phyloP scores from a whole-genome alignment of 2,329 filamentous ascomycete species.

The Pseudogymnoascus sp. region DNA sequence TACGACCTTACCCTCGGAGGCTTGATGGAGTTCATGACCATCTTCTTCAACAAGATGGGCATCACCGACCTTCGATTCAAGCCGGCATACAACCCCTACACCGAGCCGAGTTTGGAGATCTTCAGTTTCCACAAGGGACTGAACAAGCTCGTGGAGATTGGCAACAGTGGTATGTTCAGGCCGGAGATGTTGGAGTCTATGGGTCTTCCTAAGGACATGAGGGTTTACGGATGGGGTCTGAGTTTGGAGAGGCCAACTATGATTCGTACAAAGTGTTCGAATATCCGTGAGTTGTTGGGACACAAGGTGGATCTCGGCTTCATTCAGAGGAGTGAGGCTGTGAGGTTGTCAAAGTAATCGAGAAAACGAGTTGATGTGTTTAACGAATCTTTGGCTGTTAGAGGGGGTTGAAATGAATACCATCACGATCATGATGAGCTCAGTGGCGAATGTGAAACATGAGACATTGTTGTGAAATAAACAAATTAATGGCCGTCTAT shows the following conservation, averaged over 20 bases:
- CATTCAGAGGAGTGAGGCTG: conserved; percentile 84
- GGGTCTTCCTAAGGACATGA: conserved; percentile 85
- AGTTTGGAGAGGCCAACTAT: conserved; percentile 92
- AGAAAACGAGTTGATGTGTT: conserved; percentile 48
- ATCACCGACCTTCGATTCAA: conserved; percentile 86
- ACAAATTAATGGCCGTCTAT: not conserved
- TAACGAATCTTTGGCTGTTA: conserved; percentile 7
- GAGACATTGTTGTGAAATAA: not conserved
- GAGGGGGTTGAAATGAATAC: conserved; percentile 3
- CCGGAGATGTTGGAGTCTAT: conserved; percentile 95
- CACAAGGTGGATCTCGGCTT: conserved; percentile 94
- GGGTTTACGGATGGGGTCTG: conserved; percentile 90
- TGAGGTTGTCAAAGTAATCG: conserved; percentile 50
- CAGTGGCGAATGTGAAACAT: not conserved
- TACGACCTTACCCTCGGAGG: conserved; percentile 88
- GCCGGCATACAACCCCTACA: conserved; percentile 93
- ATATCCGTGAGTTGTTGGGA: conserved; percentile 85
- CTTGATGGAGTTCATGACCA: conserved; percentile 87
- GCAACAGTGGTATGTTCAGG: conserved; percentile 97
- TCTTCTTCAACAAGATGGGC: conserved; percentile 96
- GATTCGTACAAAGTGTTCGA: conserved; percentile 67
- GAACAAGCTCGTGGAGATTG: conserved; percentile 90
- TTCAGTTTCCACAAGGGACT: conserved; percentile 90
- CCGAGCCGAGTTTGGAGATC: conserved; percentile 95
- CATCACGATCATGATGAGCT: conserved; percentile 5